Evolutionary conservation across 352 stramenopile species (phyloP), one percentile per base, ranked within the genome.

Genomic region (Globisporangium splendens): DNA sequence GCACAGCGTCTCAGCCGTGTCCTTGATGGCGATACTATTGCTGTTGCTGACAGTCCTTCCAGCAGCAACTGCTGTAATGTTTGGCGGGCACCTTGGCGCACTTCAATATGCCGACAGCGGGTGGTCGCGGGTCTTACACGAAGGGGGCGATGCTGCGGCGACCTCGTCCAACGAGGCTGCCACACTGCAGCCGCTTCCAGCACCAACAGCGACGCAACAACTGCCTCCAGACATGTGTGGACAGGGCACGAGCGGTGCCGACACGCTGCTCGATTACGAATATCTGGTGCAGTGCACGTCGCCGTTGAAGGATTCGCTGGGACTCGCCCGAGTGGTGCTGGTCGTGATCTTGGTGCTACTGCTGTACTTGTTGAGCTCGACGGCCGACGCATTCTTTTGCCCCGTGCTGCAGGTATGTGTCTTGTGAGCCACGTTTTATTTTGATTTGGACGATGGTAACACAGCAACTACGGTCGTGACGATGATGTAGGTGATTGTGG

Each of bases 301-400:
- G 11, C 8, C 65, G 49, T 66, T 93, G 44, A 55, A 73, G 42
- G 50, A 70, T 22, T 88, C 80, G 8, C 66, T 72, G 0, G 59
- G 60, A 3, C 41, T 78, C 5, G 76, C 70, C 14, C 75, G 73
- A 8, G 62, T 66, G 8, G 41, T 68, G 31, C 68, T 93, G 8
- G 65, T 89, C 15, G 33, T 78, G 39, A 59, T 78, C 46, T 70
- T 93, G 15, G 56, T 82, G 8, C 46, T 89, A 51, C 65, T 93
- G 50, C 61, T 93, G 12, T 93, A 91, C 54, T 62, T 93, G 35
- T 66, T 91, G 24, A 91, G 81, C 66, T 91, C 83, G 24, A 93
- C 83, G 3, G 83, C 83, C 50, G 83, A 93, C 62, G 72, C 83
- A 58, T 93, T 93, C 63, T 93, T 93, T 65, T 90, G 77, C 46